A percentile compares a stretch with the other conserved stretches of the same genome.
phyloP scores from a whole-genome alignment of 2,329 filamentous ascomycete species.

The Phialophora expanda region DNA sequence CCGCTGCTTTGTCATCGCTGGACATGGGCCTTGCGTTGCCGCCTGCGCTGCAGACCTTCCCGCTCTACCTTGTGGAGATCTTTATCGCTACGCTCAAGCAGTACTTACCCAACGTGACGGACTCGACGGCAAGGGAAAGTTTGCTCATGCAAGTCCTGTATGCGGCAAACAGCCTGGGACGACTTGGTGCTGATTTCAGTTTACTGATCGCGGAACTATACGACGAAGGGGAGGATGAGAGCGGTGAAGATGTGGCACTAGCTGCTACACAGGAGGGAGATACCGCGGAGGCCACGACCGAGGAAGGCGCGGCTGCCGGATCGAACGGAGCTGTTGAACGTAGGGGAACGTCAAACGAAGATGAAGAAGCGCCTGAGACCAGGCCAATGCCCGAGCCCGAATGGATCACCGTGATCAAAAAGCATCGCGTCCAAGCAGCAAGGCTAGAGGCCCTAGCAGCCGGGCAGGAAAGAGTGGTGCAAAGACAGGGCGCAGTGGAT shows the following conservation, averaged over 20 bases:
- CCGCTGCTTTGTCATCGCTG: slow-evolving; percentile 17
- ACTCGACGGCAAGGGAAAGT: slow-evolving; percentile 60
- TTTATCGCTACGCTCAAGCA: slow-evolving; percentile 69
- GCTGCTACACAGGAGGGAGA: neutral
- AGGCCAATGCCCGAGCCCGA: slow-evolving; percentile 46
- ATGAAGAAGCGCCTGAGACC: neutral
- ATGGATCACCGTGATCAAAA: slow-evolving; percentile 39
- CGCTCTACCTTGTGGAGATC: slow-evolving; percentile 79
- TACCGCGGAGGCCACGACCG: neutral
- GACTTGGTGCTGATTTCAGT: slow-evolving; percentile 90
- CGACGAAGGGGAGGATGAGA: slow-evolving; percentile 50
- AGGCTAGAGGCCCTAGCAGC: slow-evolving; percentile 38
- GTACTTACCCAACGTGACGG: slow-evolving; percentile 39
- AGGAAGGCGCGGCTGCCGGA: slow-evolving; percentile 70
- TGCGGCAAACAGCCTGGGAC: slow-evolving; percentile 79
- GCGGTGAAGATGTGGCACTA: slow-evolving; percentile 42
- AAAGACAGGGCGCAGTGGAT: slow-evolving; percentile 4
- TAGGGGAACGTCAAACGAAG: neutral
- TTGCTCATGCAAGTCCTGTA: slow-evolving; percentile 40
- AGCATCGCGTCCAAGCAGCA: slow-evolving; percentile 40
- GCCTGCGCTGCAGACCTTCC: slow-evolving; percentile 79
- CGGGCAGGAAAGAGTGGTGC: slow-evolving; percentile 31
- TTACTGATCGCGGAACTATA: slow-evolving; percentile 71
- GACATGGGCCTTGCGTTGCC: slow-evolving; percentile 61
- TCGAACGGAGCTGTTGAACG: slow-evolving; percentile 6